Base-by-base conservation (phyloP, 768 basidiomycete species). In the Panaeolus cyanescens region DNA sequence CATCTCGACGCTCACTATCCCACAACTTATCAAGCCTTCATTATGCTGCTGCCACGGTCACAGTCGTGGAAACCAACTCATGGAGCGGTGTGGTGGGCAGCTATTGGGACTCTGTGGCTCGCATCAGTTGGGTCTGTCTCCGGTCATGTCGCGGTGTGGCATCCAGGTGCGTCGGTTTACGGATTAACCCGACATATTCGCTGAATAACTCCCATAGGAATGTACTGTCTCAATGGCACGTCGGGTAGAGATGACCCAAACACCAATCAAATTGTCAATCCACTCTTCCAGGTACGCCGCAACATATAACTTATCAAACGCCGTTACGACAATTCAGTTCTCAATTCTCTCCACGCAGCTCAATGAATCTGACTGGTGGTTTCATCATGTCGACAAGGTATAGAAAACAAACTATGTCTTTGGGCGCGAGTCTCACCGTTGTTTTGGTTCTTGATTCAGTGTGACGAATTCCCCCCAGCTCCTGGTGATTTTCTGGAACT, bases 381-480 rank as follows among this genome's bases (percentile, higher is more conserved):
- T 80, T 59, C 78, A 80, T 67, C 78, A 79, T 62, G 60, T 67
- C 25, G 71, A 79, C 50, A 69, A 62, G 19, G 79, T 79, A 32
- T 36, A 39, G 45, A 30, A 28, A 28, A 22, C 30, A 50, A 15
- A 40, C 10, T 4, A 42, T 25, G 12, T 28, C 30, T 50, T 50
- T 28, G 45, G 45, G 45, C 45, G 45, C 25, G 45, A 22, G 19
- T 50, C 45, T 50, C 25, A 50, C 45, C 22, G 12, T 15, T 50
- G 45, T 50, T 58, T 32, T 19, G 40, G 19, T 32, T 32, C 17
- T 33, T 25, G 28, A 13, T 60, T 12, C 36, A 81, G 80, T 82
- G 80, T 61, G 79, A 82, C 60, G 68, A 78, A 61, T 80, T 82
- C 62, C 81, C 81, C 4, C 81, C 81, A 1, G 74, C 68, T 4